Conservation (phyloP, 371 early-diverging fungal species). For the Haplosporangium sp. region DNA sequence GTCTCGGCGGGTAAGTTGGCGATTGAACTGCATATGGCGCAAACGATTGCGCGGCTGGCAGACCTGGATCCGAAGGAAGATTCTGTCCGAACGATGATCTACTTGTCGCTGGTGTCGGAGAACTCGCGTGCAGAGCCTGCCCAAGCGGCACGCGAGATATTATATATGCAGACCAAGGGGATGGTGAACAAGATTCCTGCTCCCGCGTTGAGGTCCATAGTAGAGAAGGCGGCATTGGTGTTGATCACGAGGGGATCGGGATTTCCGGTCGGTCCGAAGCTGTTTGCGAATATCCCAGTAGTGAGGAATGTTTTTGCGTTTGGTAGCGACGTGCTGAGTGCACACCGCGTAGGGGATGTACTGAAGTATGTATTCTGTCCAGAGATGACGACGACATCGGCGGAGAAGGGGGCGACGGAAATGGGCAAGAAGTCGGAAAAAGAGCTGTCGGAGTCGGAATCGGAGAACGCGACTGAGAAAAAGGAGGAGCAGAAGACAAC, state of each 20-base stretch:
- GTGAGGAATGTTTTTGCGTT: slow-evolving; percentile 29
- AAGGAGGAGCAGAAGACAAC: background rate
- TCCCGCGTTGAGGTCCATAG: background rate
- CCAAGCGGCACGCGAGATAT: slow-evolving; percentile 18
- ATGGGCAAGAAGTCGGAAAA: background rate
- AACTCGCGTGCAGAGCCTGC: background rate
- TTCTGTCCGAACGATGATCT: slow-evolving; percentile 17
- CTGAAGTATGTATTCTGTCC: slow-evolving; percentile 42
- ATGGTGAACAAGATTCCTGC: slow-evolving; percentile 4
- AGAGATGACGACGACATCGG: too few relatives aligned
- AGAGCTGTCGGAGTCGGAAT: background rate
- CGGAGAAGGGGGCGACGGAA: too few relatives aligned
- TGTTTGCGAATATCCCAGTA: slow-evolving; percentile 14
- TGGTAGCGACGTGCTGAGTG: slow-evolving; percentile 25
- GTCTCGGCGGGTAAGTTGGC: slow-evolving; percentile 24
- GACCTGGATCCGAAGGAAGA: slow-evolving; percentile 23
- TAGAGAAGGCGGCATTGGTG: slow-evolving; percentile 6
- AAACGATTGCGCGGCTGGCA: slow-evolving; percentile 22
- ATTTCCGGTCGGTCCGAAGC: background rate
- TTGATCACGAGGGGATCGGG: slow-evolving; percentile 30
- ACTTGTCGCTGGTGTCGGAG: slow-evolving; percentile 13
- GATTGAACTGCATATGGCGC: slow-evolving; percentile 31
- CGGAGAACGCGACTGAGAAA: background rate
- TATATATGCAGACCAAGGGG: background rate
- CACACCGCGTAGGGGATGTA: slow-evolving; percentile 20